Percentiles rank a stretch among this genome's conserved stretches.
These are phyloP conservation scores for Aspergillus uvarum DNA, from an alignment of 2,329 filamentous ascomycete genomes.

Conservation along the genomic window DNA sequence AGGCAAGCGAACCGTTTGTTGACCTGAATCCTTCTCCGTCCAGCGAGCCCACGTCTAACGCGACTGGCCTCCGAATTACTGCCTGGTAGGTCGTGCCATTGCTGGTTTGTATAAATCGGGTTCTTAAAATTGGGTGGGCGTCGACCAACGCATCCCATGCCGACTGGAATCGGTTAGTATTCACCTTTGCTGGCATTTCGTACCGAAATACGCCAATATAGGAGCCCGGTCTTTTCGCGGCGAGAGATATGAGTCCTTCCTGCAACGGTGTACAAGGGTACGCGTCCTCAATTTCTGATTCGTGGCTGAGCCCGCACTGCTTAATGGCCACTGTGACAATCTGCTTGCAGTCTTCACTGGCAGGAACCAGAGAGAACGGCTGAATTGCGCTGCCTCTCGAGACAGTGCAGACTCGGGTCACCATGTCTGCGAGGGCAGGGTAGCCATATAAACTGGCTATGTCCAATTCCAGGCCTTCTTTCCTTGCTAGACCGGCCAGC, in stretches of 20 bases:
- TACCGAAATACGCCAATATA: constrained; percentile 5
- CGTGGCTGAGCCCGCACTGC: background rate
- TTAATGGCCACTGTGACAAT: background rate
- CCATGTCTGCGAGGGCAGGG: background rate
- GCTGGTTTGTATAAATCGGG: constrained; percentile 2
- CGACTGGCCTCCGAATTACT: background rate
- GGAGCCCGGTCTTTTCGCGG: constrained; percentile 11
- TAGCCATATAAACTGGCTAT: background rate
- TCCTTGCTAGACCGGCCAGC: background rate
- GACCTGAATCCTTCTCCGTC: background rate
- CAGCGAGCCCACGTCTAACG: background rate
- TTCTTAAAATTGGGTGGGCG: constrained; percentile 9
- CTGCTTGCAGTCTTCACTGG: background rate
- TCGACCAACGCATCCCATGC: constrained; percentile 19
- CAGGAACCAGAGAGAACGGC: constrained; percentile 4
- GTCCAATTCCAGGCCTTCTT: background rate
- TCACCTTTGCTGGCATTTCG: constrained; percentile 15
- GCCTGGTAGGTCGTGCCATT: constrained; percentile 1
- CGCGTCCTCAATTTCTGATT: constrained; percentile 18
- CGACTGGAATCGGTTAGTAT: constrained; percentile 8
- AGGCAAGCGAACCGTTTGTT: background rate
- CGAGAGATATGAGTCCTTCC: constrained; percentile 24
- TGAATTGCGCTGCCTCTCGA: background rate
- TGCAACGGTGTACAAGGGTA: constrained; percentile 29
- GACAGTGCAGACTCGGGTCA: background rate